Conservation (phyloP, 148 eudicot species). For the Pouteria glomerata region DNA sequence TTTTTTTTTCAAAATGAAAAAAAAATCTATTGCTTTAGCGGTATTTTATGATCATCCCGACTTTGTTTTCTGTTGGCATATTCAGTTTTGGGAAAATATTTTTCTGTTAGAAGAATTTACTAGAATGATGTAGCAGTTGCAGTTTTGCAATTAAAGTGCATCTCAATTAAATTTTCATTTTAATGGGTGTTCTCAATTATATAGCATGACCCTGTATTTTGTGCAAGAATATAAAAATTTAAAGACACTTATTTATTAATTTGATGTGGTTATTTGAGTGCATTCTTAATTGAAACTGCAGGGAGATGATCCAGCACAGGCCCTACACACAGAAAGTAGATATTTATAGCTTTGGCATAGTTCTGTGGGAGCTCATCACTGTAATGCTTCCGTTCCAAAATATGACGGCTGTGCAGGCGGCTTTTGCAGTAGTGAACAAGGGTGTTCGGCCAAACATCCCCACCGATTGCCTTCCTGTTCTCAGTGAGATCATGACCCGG, state of each 20-base stretch:
- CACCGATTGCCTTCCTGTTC: slow-evolving; percentile 65
- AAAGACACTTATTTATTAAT: too few species aligned
- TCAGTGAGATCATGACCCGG: slow-evolving; percentile 77
- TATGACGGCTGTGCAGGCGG: slow-evolving; percentile 98
- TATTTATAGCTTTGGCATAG: slow-evolving; percentile 94
- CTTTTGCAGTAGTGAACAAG: slow-evolving; percentile 94
- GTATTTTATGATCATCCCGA: background rate
- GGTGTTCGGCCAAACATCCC: slow-evolving; percentile 85
- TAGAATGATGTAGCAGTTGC: too few species aligned
- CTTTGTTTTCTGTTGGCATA: background rate
- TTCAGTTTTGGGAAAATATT: too few species aligned
- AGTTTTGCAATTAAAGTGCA: too few species aligned
- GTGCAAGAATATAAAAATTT: too few species aligned
- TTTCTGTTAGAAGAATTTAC: too few species aligned
- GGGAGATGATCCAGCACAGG: slow-evolving; percentile 99
- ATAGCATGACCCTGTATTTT: too few species aligned
- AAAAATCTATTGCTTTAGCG: background rate
- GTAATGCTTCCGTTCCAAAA: slow-evolving; percentile 92
- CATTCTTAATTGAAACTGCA: too few species aligned
- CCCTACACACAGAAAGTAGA: slow-evolving; percentile 93
- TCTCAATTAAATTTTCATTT: too few species aligned
- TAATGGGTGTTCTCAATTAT: too few species aligned
- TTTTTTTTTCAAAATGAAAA: background rate
- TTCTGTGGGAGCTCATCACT: slow-evolving; percentile 88
- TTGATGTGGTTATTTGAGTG: too few species aligned